Base-by-base conservation (phyloP, 2,329 filamentous ascomycete genomes). In the Pseudogymnoascus sp. region DNA sequence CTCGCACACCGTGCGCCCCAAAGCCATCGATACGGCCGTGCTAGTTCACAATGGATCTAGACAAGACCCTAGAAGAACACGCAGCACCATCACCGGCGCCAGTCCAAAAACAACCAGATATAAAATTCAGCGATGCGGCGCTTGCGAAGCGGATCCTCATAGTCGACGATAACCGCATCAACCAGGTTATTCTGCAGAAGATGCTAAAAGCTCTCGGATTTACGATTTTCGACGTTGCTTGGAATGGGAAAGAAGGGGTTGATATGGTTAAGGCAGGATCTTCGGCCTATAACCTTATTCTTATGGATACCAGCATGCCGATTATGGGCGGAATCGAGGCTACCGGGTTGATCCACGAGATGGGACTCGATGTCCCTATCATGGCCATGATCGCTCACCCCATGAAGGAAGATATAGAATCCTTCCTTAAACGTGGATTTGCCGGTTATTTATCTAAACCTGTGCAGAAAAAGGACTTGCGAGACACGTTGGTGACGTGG, bases 291-390 rank as follows among this genome's bases (percentile, higher is more conserved):
- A 76, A 78, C 65, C 70, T 82, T 7, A 77, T 84, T 6, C 72
- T 85, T 4, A 85, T 85, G 82, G 83, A 85, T 69, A 79, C 83
- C 67, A 81, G 80, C 66, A 85, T 85, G 82, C 83, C 83, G 3
- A 73, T 84, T 14, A 81, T 84, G 77, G 80, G 84, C 65, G 83
- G 83, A 1, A 72, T 80, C 61, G 76, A 80, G 6, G 82, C 82
- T 26, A 79, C 82, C 0, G 73, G 70, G 38, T 74, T 74, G 59
- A 83, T 86, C 37, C 76, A 83, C 1, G 74, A 78, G 1, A 62
- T 47, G 4, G 71, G 69, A 56, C 72, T 74, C 10, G 70, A 76
- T 24, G 68, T 79, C 1, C 81, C 81, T 0, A 82, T 84, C 40
- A 77, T 84, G 19, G 82, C 81, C 13, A 78, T 84, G 74, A 83